phyloP scores from a whole-genome alignment of 805 yeast genomes.

The Vanderwaltozyma tropicalis region DNA sequence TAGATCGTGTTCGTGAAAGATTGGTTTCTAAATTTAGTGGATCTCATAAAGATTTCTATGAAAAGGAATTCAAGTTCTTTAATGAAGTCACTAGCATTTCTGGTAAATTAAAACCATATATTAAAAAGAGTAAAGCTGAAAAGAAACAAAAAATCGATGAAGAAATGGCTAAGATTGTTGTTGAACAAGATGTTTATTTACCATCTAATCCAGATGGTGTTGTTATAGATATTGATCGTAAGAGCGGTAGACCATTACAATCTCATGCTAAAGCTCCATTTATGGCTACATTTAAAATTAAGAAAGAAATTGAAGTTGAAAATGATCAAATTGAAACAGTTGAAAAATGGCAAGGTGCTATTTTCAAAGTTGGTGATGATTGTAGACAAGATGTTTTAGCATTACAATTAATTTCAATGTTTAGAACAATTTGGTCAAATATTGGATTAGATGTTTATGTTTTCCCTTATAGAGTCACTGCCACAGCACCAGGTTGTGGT shows the following conservation, averaged over 20 bases:
- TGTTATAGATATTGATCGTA: constrained; percentile 84
- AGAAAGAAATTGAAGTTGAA: constrained; percentile 36
- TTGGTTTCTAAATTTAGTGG: constrained; percentile 54
- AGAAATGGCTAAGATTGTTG: constrained; percentile 72
- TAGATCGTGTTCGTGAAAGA: constrained; percentile 59
- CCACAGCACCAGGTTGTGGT: constrained; percentile 99
- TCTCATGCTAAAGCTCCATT: constrained; percentile 98
- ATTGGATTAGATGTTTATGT: constrained; percentile 86
- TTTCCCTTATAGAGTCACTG: constrained; percentile 90
- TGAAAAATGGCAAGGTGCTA: constrained; percentile 87
- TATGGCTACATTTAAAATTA: constrained; percentile 87
- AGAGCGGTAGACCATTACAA: constrained; percentile 88
- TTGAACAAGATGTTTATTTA: constrained; percentile 75
- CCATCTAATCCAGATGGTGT: constrained; percentile 96
- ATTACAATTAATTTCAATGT: constrained; percentile 80
- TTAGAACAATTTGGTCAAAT: constrained; percentile 80
- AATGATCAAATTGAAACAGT: constrained; percentile 34
- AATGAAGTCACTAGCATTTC: constrained; percentile 86
- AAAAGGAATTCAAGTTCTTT: constrained; percentile 80
- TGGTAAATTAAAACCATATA: constrained; percentile 88
- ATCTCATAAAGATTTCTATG: constrained; percentile 57
- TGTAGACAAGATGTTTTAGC: constrained; percentile 96
- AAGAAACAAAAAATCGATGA: constrained; percentile 93
- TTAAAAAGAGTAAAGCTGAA: constrained; percentile 90
- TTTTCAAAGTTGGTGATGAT: constrained; percentile 98